Evolutionary conservation across 192 early-diverging fungal genomes (phyloP).

Genomic region (Allomyces arbusculus): DNA sequence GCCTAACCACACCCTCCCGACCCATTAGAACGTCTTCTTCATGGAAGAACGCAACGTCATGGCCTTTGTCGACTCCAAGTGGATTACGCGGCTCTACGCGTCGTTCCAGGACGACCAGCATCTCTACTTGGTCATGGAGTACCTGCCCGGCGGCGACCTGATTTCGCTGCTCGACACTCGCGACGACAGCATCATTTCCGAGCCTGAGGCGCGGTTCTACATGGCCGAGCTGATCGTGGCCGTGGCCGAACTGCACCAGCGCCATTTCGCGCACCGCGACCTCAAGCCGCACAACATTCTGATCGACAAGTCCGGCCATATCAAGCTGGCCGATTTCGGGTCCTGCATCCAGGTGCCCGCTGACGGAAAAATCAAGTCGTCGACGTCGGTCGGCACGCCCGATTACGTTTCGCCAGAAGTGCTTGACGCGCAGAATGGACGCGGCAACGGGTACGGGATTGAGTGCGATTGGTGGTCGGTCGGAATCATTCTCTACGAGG

Average conservation of each 20-base stretch:
- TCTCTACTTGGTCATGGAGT: slow-evolving; percentile 99
- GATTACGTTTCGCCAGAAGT: slow-evolving; percentile 98
- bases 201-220: slow-evolving; percentile 95
- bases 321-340: slow-evolving; percentile 99
- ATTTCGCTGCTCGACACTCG: slow-evolving; percentile 99
- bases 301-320: slow-evolving; percentile 94
- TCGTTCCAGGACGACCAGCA: slow-evolving; percentile 90
- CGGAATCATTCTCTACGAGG: slow-evolving; percentile 99
- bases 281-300: slow-evolving; percentile 78
- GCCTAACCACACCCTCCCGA: background rate
- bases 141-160: slow-evolving; percentile 93
- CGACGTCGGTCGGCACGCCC: slow-evolving; percentile 94
- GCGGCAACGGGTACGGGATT: slow-evolving; percentile 57
- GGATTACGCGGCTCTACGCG: slow-evolving; percentile 96
- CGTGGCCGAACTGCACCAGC: slow-evolving; percentile 75
- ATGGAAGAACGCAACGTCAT: slow-evolving; percentile 94
- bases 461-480: slow-evolving; percentile 99
- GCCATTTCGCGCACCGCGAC: slow-evolving; percentile 87
- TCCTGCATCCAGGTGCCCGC: slow-evolving; percentile 64
- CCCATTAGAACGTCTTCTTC: background rate
- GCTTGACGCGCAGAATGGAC: slow-evolving; percentile 47
- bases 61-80: slow-evolving; percentile 83
- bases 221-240: slow-evolving; percentile 91
- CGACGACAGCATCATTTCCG: slow-evolving; percentile 73
- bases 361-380: slow-evolving; percentile 33